Percentiles rank a stretch among this genome's conserved stretches.
phyloP scores from a whole-genome alignment of 768 basidiomycete species.

The Paxillus ammoniavirescens region DNA sequence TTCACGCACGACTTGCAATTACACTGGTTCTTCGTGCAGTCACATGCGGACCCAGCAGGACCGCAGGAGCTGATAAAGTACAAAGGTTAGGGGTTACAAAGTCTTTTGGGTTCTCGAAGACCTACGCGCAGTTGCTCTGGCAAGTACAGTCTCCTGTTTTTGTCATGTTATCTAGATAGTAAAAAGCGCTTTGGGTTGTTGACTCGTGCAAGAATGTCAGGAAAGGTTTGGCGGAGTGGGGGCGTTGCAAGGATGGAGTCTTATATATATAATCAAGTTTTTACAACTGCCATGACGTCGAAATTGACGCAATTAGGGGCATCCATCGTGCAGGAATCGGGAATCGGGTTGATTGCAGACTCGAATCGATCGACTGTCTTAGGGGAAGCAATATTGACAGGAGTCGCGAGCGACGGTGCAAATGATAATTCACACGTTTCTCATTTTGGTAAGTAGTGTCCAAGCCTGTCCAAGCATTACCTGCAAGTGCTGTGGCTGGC shows the following conservation, averaged over 20 bases:
- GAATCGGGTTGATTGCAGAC: too few relatives aligned
- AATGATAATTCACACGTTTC: too few relatives aligned
- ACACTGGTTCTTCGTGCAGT: conserved; percentile 30
- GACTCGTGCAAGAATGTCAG: background rate
- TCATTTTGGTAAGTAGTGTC: too few relatives aligned
- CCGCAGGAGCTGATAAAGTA: conserved; percentile 27
- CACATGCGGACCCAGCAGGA: conserved; percentile 29
- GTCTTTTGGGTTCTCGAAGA: background rate
- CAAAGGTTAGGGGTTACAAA: background rate
- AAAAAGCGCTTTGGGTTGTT: background rate
- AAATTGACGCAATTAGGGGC: background rate
- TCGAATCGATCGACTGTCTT: too few relatives aligned
- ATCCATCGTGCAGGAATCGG: too few relatives aligned
- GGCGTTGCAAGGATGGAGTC: background rate
- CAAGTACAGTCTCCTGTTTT: conserved; percentile 24
- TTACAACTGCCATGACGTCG: conserved; percentile 1
- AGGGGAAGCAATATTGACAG: too few relatives aligned
- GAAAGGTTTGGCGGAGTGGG: background rate
- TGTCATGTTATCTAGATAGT: conserved; percentile 25
- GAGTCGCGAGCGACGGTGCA: too few relatives aligned
- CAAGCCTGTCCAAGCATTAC: too few relatives aligned
- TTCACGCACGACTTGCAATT: conserved; percentile 31
- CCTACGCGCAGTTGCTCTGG: conserved; percentile 28
- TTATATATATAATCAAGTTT: background rate
- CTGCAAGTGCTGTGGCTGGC: too few relatives aligned